Conservation (phyloP, 768 basidiomycete species). For the Lactarius trivialis region DNA sequence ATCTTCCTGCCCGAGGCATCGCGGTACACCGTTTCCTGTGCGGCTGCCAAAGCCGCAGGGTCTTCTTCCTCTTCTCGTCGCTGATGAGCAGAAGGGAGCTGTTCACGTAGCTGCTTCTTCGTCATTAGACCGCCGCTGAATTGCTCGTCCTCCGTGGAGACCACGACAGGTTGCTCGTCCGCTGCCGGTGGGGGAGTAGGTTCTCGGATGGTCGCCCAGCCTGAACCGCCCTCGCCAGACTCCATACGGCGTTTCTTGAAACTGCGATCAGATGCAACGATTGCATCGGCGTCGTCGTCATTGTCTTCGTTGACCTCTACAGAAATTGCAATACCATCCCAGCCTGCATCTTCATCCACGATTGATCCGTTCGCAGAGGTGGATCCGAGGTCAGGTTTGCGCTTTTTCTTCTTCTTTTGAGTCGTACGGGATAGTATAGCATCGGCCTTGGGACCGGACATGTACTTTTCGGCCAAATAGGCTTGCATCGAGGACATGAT, state of each 20-base stretch:
- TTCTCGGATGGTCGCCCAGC: conserved; percentile 64
- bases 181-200: conserved; percentile 46
- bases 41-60: conserved; percentile 49
- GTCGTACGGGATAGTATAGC: conserved; percentile 73
- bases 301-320: conserved; percentile 57
- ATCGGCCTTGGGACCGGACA: conserved; percentile 95
- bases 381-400: conserved; percentile 42
- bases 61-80: conserved; percentile 36
- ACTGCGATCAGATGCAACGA: conserved; percentile 65
- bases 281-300: conserved; percentile 51
- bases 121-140: conserved; percentile 76
- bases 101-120: conserved; percentile 66
- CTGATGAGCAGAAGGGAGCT: conserved; percentile 37
- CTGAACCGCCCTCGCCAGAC: conserved; percentile 38
- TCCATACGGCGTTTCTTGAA: conserved; percentile 72
- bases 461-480: conserved; percentile 88
- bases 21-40: conserved; percentile 91
- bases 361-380: conserved; percentile 24
- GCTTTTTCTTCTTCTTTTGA: conserved; percentile 71
- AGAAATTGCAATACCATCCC: conserved; percentile 44
- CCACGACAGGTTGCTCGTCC: conserved; percentile 64
- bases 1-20: conserved; percentile 84
- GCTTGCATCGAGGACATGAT: conserved; percentile 48
- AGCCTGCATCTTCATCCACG: conserved; percentile 64
- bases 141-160: conserved; percentile 35